Evolutionary conservation across 1,139 yeast genomes (phyloP), one percentile per base, ranked within the genome.

Genomic region (Schwanniomyces etchellsii): DNA sequence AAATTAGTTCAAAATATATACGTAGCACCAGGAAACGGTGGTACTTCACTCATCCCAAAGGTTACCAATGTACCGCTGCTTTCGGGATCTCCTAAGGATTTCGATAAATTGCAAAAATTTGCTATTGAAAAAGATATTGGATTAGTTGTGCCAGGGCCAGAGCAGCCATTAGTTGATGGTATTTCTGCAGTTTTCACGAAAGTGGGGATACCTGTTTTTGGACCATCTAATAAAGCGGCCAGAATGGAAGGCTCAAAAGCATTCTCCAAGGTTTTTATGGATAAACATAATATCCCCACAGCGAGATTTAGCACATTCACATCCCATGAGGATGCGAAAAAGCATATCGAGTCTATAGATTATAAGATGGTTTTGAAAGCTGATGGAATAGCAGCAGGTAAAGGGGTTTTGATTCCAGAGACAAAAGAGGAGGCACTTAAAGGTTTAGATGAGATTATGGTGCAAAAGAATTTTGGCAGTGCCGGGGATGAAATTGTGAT

Each of bases 21-120:
- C 48, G 96, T 91, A 32, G 96, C 97, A 17, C 97, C 97, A 42
- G 98, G 98, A 38, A 93, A 91, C 52, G 98, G 97, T 34, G 98
- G 97, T 31, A 88, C 96, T 25, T 70, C 73, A 20, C 50, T 68
- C 15, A 59, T 65, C 22, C 50, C 57, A 29, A 86, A 84, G 50
- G 81, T 83, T 25, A 64, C 70, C 38, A 84, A 85, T 51, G 77
- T 91, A 26, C 69, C 81, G 20, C 76, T 84, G 44, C 74, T 83
- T 31, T 70, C 81, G 3, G 62, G 76, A 20, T 67, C 75, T 35
- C 70, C 68, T 4, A 77, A 80, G 42, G 79, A 83, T 52, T 71
- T 73, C 18, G 67, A 64, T 28, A 64, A 77, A 25, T 73, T 74
- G 39, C 78, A 72, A 34, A 56, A 74, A 37, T 86, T 88, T 57